phyloP scores from a whole-genome alignment of 2,329 filamentous ascomycete genomes.

The Xylaria arbuscula region DNA sequence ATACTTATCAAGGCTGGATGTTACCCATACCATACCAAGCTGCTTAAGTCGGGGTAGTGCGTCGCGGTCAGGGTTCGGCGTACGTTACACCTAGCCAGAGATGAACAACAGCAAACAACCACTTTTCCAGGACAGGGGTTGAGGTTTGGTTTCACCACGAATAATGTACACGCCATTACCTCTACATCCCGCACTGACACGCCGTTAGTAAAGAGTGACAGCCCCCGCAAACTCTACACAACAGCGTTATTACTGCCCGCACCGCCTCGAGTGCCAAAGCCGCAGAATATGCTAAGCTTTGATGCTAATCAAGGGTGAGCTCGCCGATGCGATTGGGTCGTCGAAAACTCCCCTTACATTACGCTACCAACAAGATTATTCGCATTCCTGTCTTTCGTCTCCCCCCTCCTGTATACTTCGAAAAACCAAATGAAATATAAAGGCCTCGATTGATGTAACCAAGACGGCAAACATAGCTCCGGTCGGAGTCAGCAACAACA shows the following conservation, averaged over 20 bases:
- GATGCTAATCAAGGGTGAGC: background rate
- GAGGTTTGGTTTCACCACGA: slow-evolving; percentile 25
- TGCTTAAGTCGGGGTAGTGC: background rate
- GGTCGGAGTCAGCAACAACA: background rate
- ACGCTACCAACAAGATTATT: background rate
- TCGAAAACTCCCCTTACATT: slow-evolving; percentile 1
- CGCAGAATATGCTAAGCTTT: background rate
- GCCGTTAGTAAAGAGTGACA: background rate
- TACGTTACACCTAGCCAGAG: background rate
- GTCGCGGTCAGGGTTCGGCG: background rate
- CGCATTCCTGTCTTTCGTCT: background rate
- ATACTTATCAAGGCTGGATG: too few relatives aligned
- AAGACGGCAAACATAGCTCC: too few relatives aligned
- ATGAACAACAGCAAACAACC: background rate
- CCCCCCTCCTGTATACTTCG: background rate
- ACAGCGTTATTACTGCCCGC: background rate
- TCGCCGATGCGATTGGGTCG: slow-evolving; percentile 6
- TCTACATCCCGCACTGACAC: background rate
- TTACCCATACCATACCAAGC: background rate
- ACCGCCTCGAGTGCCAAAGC: background rate
- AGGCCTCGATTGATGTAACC: too few relatives aligned
- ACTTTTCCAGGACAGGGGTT: background rate
- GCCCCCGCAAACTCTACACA: background rate
- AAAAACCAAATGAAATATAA: background rate
- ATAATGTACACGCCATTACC: slow-evolving; percentile 3